Percentiles rank a stretch among this genome's conserved stretches.
Conservation (phyloP, 2,329 filamentous ascomycete genomes). For the Ophiostoma sp. region DNA sequence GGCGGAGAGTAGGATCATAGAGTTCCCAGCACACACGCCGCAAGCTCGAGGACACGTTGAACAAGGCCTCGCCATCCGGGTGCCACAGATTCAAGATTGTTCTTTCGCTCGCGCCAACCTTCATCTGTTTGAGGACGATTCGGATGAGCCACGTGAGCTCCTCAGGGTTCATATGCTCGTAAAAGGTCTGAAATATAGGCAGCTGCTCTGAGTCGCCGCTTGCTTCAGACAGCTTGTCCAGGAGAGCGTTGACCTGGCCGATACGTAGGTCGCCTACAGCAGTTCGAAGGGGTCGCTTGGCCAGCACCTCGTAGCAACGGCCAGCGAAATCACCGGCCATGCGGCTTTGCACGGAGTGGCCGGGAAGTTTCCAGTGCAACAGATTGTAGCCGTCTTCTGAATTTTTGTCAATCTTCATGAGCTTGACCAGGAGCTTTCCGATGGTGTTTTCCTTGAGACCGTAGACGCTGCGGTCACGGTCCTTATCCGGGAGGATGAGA, state of each 20-base stretch:
- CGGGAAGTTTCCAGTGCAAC: constrained; percentile 87
- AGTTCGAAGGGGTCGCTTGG: constrained; percentile 72
- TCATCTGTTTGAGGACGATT: constrained; percentile 78
- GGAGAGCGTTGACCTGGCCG: constrained; percentile 77
- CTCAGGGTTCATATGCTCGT: constrained; percentile 84
- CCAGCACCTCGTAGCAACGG: constrained; percentile 78
- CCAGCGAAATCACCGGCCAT: constrained; percentile 89
- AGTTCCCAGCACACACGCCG: constrained; percentile 93
- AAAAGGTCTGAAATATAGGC: constrained; percentile 76
- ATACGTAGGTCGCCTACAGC: constrained; percentile 75
- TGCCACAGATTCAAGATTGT: constrained; percentile 83
- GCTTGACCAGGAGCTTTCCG: constrained; percentile 81
- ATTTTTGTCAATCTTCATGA: constrained; percentile 85
- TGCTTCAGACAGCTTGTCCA: constrained; percentile 71
- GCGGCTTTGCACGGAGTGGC: constrained; percentile 54
- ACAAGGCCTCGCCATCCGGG: constrained; percentile 68
- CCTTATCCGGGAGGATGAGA: constrained; percentile 86
- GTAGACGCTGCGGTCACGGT: constrained; percentile 87
- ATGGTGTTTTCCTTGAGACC: constrained; percentile 90
- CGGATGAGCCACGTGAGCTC: constrained; percentile 93
- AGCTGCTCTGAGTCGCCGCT: constrained; percentile 79
- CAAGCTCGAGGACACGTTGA: constrained; percentile 86
- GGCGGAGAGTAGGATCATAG: constrained; percentile 62
- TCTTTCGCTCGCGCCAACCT: constrained; percentile 73
- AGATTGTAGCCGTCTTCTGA: constrained; percentile 83